Evolutionary conservation across 176 grass and related monocot species (phyloP).

Genomic region (Raddia guianensis): DNA sequence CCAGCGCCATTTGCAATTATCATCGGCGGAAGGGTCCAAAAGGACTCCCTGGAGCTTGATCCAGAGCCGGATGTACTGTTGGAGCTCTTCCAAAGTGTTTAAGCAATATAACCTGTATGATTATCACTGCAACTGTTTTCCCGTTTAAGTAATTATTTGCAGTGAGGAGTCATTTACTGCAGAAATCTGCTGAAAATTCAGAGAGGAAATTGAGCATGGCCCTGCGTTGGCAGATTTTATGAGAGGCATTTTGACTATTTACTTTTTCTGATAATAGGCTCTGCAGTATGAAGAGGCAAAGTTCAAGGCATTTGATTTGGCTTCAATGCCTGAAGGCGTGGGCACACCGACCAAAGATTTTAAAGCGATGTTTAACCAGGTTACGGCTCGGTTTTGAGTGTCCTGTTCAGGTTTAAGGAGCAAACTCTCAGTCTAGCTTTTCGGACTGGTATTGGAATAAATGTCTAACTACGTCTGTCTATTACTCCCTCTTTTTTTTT

Average conservation of each 20-base stretch:
- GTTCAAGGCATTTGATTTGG: slow-evolving; percentile 93
- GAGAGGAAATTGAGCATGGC: background rate
- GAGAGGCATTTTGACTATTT: background rate
- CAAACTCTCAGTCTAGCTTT: background rate
- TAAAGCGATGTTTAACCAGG: slow-evolving; percentile 52
- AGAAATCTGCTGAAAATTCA: background rate
- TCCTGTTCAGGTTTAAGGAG: background rate
- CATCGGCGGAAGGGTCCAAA: no score
- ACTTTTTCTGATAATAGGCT: slow-evolving; percentile 48
- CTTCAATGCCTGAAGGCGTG: slow-evolving; percentile 72
- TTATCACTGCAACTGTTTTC: background rate
- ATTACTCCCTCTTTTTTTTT: no score
- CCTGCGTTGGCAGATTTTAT: background rate
- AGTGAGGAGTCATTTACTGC: background rate
- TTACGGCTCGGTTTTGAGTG: slow-evolving; percentile 58
- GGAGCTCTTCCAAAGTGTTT: no score
- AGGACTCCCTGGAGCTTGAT: no score
- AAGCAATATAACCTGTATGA: no score
- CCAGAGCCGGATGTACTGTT: no score
- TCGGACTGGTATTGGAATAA: background rate
- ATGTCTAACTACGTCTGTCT: background rate
- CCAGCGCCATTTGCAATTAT: no score
- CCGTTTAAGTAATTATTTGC: background rate
- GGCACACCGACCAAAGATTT: slow-evolving; percentile 78
- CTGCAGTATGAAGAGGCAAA: slow-evolving; percentile 76